A percentile compares a stretch with the other conserved stretches of the same genome.
Evolutionary conservation across 2,329 filamentous ascomycete species (phyloP).

Genomic region (Pyrenochaeta sp.): DNA sequence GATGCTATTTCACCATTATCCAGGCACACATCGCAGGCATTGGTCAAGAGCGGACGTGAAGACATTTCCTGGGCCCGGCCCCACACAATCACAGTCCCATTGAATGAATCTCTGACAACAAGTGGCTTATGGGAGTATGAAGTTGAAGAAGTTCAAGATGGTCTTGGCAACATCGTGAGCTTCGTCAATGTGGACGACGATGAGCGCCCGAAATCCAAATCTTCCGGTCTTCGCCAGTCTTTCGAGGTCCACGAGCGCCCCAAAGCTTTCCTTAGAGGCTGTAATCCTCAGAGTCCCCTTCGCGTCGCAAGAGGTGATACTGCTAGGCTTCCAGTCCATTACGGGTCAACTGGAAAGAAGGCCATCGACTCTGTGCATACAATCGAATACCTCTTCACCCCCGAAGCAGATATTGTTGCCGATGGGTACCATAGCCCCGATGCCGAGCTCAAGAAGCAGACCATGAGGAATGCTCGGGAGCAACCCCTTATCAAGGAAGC

Average conservation of each 20-base stretch:
- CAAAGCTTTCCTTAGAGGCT: slow-evolving; percentile 73
- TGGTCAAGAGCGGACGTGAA: slow-evolving; percentile 67
- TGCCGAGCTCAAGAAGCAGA: slow-evolving; percentile 65
- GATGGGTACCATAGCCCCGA: slow-evolving; percentile 72
- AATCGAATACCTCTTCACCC: slow-evolving; percentile 83
- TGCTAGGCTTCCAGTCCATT: slow-evolving; percentile 74
- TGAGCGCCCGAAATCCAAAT: slow-evolving; percentile 64
- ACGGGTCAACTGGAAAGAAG: slow-evolving; percentile 68
- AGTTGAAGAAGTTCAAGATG: slow-evolving; percentile 91
- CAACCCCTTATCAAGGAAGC: slow-evolving; percentile 75
- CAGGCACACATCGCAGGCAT: slow-evolving; percentile 64
- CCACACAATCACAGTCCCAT: slow-evolving; percentile 77
- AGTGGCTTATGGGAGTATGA: slow-evolving; percentile 88
- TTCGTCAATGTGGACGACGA: slow-evolving; percentile 75
- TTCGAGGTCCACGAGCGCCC: slow-evolving; percentile 91
- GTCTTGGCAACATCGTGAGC: slow-evolving; percentile 83
- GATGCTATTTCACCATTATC: slow-evolving; percentile 80
- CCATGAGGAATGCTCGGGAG: slow-evolving; percentile 69
- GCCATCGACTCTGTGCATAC: slow-evolving; percentile 72
- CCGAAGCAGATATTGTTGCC: slow-evolving; percentile 72
- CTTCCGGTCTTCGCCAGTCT: slow-evolving; percentile 73
- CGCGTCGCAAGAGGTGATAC: slow-evolving; percentile 80
- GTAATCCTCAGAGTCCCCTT: slow-evolving; percentile 80
- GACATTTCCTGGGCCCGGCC: slow-evolving; percentile 83
- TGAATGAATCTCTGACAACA: slow-evolving; percentile 87